phyloP scores from a whole-genome alignment of 2,329 filamentous ascomycete species.

The Sporothrix pseudoabietina region DNA sequence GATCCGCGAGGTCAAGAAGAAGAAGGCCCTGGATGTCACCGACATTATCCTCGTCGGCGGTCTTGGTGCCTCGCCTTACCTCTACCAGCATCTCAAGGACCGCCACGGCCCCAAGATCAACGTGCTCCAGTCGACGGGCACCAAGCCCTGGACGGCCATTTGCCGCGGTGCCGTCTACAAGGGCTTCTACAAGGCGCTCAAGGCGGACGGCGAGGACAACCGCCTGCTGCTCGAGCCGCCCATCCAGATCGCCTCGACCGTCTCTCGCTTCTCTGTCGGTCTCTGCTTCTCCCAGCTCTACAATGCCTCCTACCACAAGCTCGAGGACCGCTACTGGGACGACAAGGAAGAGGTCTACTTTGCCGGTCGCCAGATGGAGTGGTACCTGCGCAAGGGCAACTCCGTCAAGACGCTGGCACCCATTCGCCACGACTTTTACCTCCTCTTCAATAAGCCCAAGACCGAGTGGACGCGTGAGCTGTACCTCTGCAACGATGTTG shows the following conservation, averaged over 20 bases:
- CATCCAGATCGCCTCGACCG: constrained; percentile 29
- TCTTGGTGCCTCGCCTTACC: constrained; percentile 52
- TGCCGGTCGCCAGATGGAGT: constrained; percentile 30
- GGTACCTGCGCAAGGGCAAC: constrained; percentile 31
- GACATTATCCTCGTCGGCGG: constrained; percentile 54
- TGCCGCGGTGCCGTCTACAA: constrained; percentile 56
- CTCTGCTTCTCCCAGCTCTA: constrained; percentile 28
- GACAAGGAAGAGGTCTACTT: constrained; percentile 29
- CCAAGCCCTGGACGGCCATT: constrained; percentile 49
- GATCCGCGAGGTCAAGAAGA: constrained; percentile 26
- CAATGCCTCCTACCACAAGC: constrained; percentile 17
- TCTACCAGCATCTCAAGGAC: constrained; percentile 46
- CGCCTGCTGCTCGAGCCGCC: constrained; percentile 26
- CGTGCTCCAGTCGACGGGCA: constrained; percentile 47
- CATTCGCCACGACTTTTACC: constrained; percentile 30
- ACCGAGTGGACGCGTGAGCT: constrained; percentile 30
- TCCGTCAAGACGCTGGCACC: constrained; percentile 29
- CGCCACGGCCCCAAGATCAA: constrained; percentile 49
- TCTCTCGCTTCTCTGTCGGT: constrained; percentile 30
- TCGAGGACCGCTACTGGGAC: constrained; percentile 30
- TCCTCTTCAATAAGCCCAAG: constrained; percentile 24
- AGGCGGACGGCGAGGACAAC: constrained; percentile 20
- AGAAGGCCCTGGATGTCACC: constrained; percentile 23
- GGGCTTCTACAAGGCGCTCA: constrained; percentile 30
- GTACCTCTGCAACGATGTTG: constrained; percentile 29